Percentiles rank a stretch among this genome's conserved stretches.
These are phyloP conservation scores for Penicillium atrosanguineum DNA, from an alignment of 495 filamentous ascomycete genomes.

Conservation along the genomic window DNA sequence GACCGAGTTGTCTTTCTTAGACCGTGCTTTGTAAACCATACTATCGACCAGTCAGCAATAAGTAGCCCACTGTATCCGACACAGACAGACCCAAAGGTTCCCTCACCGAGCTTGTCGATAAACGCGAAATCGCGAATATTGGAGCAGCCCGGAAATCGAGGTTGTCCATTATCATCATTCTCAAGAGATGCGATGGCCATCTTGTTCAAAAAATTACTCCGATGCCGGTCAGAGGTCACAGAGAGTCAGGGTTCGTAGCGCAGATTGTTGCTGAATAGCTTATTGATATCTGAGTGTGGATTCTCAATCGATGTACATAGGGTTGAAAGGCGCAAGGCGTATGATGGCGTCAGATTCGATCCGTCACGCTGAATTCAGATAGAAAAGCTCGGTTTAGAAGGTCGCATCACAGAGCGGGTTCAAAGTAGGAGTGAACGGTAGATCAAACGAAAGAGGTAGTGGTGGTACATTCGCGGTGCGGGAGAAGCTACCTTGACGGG, in stretches of 20 bases:
- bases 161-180: constrained; percentile 34
- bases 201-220: constrained; percentile 1
- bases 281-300: neutral
- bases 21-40: constrained; percentile 88
- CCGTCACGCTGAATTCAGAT: neutral
- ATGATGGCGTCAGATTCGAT: neutral
- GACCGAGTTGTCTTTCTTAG: constrained; percentile 64
- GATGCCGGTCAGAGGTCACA: too few relatives aligned
- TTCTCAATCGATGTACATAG: neutral
- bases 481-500: constrained; percentile 1
- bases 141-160: constrained; percentile 77
- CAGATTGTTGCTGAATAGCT: neutral
- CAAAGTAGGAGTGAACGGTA: neutral
- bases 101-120: constrained; percentile 89
- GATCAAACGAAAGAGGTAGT: neutral
- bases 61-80: neutral
- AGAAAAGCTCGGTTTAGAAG: neutral
- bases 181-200: constrained; percentile 39
- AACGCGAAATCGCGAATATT: constrained; percentile 86
- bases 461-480: neutral
- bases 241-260: neutral
- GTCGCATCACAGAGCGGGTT: neutral
- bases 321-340: neutral
- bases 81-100: constrained; percentile 82
- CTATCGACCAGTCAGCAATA: constrained; percentile 37